Evolutionary conservation across 495 filamentous ascomycete genomes (phyloP), one percentile per base, ranked within the genome.

Genomic region (Aspergillus nanangensis): DNA sequence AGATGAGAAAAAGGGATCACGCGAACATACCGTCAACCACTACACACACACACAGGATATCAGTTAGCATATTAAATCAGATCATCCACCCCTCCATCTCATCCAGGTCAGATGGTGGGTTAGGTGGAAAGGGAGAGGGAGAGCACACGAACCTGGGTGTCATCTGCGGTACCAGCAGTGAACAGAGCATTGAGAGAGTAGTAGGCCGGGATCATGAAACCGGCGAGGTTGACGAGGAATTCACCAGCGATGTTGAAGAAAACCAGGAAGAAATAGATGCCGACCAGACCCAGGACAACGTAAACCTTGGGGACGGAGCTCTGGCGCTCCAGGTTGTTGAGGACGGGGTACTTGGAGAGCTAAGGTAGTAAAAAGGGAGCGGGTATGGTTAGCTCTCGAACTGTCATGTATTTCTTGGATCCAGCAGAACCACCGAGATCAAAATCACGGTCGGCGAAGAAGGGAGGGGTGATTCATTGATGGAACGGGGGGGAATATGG

Each of bases 181-280:
- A 97, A 97, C 46, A 99, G 72, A 17, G 93, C 92, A 50, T 84
- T 77, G 32, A 99, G 75, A 27, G 91, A 96, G 67, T 96, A 99
- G 76, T 99, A 99, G 46, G 84, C 91, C 38, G 93, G 93, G 50
- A 99, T 76, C 40, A 91, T 65, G 63, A 97, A 99, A 42, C 93
- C 93, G 42, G 94, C 94, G 51, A 94, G 73, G 74, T 99, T 99
- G 63, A 94, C 93, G 52, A 99, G 81, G 66, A 97, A 86, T 66
- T 93, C 88, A 60, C 93, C 92, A 50, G 89, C 93, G 56, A 96
- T 91, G 80, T 99, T 99, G 79, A 99, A 94, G 78, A 97, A 86
- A 71, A 97, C 87, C 14, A 99, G 80, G 80, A 96, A 96, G 78
- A 95, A 90, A 79, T 99, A 99, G 56, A 95, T 76, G 38, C 82